Evolutionary conservation across 2,329 filamentous ascomycete genomes (phyloP).

Genomic region (Ascosphaera apis): DNA sequence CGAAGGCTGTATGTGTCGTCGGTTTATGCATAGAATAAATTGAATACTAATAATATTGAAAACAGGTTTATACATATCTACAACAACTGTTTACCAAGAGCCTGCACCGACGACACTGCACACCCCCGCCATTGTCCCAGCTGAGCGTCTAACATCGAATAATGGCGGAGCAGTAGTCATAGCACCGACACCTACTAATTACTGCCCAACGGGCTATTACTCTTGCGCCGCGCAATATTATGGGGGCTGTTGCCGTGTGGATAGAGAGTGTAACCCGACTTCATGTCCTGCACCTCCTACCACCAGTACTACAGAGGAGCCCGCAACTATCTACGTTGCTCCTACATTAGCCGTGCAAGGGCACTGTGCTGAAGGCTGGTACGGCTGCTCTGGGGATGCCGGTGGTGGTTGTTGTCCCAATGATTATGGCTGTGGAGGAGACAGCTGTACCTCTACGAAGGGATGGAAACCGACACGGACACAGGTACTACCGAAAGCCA

Average conservation of each 20-base stretch:
- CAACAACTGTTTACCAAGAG: conserved; percentile 13
- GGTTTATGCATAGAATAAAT: no score
- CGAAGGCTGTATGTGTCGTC: conserved; percentile 27
- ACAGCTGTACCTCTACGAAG: conserved; percentile 43
- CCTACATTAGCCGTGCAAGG: conserved; percentile 12
- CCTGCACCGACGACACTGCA: conserved; percentile 16
- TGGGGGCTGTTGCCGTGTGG: conserved; percentile 73
- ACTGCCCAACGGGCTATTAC: conserved; percentile 78
- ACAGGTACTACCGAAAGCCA: no score
- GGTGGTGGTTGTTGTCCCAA: conserved; percentile 66
- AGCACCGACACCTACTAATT: conserved; percentile 14
- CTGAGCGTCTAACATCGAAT: conserved; percentile 16
- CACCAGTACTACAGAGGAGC: conserved; percentile 34
- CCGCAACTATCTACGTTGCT: conserved; percentile 18
- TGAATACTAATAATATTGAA: no score
- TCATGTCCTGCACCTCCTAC: conserved; percentile 44
- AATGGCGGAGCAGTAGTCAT: conserved; percentile 12
- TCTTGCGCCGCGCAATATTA: conserved; percentile 60
- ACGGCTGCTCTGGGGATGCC: conserved; percentile 38
- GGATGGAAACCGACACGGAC: conserved; percentile 28
- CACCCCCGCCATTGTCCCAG: conserved; percentile 15
- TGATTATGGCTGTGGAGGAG: conserved; percentile 49
- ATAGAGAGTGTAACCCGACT: conserved; percentile 59
- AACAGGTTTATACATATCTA: conserved; percentile 14
- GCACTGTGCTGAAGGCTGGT: conserved; percentile 61